phyloP scores from a whole-genome alignment of 371 early-diverging fungal species.

The Mortierella sp. region DNA sequence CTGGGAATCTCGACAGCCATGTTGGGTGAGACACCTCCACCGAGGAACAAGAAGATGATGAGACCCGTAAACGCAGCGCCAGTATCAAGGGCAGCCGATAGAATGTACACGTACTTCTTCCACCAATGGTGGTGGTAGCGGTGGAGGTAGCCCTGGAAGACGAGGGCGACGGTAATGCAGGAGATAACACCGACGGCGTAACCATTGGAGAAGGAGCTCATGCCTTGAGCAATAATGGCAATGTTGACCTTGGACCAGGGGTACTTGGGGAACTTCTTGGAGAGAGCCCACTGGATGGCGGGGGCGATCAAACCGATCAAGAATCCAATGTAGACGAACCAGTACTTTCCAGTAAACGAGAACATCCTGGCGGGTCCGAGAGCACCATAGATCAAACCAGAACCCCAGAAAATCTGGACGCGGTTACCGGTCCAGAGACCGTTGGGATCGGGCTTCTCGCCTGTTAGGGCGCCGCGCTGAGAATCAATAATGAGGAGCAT shows the following conservation, averaged over 20 bases:
- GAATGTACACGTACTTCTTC: slow-evolving; percentile 68
- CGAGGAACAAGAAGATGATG: slow-evolving; percentile 64
- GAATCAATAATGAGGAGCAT: slow-evolving; percentile 62
- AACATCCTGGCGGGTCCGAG: slow-evolving; percentile 69
- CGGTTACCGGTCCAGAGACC: slow-evolving; percentile 69
- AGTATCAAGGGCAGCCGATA: slow-evolving; percentile 71
- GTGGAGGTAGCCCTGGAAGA: slow-evolving; percentile 65
- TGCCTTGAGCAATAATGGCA: slow-evolving; percentile 64
- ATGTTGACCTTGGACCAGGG: slow-evolving; percentile 59
- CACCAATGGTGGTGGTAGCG: slow-evolving; percentile 64
- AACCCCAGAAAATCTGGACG: slow-evolving; percentile 68
- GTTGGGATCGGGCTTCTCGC: slow-evolving; percentile 55
- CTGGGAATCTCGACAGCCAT: slow-evolving; percentile 60
- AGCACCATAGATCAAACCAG: slow-evolving; percentile 76
- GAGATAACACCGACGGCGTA: slow-evolving; percentile 62
- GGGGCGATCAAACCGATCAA: slow-evolving; percentile 66
- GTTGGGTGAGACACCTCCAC: slow-evolving; percentile 62
- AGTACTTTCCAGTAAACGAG: slow-evolving; percentile 61
- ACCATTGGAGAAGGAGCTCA: slow-evolving; percentile 62
- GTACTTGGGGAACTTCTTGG: slow-evolving; percentile 60
- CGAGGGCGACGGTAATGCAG: slow-evolving; percentile 56
- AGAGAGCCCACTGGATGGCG: slow-evolving; percentile 62
- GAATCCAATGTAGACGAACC: slow-evolving; percentile 62
- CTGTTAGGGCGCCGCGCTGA: slow-evolving; percentile 59
- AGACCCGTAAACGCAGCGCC: slow-evolving; percentile 70